Evolutionary conservation across 2,329 filamentous ascomycete genomes (phyloP).

Genomic region (Ceratocystis cubensis): DNA sequence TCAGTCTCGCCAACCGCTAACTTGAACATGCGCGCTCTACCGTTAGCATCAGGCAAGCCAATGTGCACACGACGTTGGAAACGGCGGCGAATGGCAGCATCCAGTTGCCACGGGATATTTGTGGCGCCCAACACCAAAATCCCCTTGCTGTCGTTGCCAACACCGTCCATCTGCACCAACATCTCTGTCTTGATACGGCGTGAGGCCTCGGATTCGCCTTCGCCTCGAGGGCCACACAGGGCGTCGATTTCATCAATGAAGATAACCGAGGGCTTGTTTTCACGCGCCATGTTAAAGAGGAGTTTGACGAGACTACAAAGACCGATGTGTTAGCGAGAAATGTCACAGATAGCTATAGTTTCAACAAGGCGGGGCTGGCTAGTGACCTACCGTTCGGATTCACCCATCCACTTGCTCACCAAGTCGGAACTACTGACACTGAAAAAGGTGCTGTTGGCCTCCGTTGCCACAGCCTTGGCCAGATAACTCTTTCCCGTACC

Average conservation of each 20-base stretch:
- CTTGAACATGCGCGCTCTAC: conserved; percentile 89
- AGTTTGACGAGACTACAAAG: conserved; percentile 72
- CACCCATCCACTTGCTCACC: conserved; percentile 99
- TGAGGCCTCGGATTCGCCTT: conserved; percentile 95
- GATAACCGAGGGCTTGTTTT: conserved; percentile 96
- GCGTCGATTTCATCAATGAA: conserved; percentile 98
- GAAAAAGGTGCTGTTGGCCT: conserved; percentile 98
- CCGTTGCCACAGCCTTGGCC: conserved; percentile 92
- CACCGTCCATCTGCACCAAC: conserved; percentile 97
- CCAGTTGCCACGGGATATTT: conserved; percentile 97
- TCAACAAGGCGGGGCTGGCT: conserved; percentile 16
- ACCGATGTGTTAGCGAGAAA: not conserved
- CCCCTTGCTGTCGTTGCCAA: conserved; percentile 86
- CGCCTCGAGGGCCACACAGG: conserved; percentile 78
- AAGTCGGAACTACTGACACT: conserved; percentile 94
- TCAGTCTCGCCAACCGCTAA: conserved; percentile 87
- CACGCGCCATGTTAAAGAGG: conserved; percentile 92
- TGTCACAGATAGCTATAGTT: no score
- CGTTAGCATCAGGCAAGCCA: conserved; percentile 73
- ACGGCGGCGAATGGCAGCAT: conserved; percentile 85
- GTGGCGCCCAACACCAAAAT: conserved; percentile 92
- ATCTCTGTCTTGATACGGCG: conserved; percentile 97
- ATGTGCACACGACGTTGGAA: conserved; percentile 97
- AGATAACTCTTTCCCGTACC: conserved; percentile 97
- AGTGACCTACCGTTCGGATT: conserved; percentile 69